A percentile compares a stretch with the other conserved stretches of the same genome.
Conservation (phyloP, 352 stramenopile genomes). For the Phytopythium montanum region DNA sequence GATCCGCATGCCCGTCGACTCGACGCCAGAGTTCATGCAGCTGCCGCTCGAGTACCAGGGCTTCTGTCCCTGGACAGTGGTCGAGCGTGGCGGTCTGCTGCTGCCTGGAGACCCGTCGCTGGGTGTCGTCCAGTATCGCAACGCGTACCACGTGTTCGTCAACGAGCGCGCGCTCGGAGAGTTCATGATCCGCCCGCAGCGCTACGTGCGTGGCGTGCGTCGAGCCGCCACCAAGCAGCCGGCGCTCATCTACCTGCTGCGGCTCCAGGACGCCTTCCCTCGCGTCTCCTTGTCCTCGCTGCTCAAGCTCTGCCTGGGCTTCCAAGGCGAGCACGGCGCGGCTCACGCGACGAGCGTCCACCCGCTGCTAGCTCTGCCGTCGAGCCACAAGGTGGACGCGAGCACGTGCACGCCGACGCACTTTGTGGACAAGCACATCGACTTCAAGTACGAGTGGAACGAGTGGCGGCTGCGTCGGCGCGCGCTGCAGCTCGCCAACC, state of each 20-base stretch:
- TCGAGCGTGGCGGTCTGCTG: slow-evolving; percentile 84
- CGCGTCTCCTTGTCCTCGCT: slow-evolving; percentile 68
- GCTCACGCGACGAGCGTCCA: slow-evolving; percentile 29
- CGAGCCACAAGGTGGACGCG: slow-evolving; percentile 77
- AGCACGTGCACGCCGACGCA: slow-evolving; percentile 89
- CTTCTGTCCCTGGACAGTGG: slow-evolving; percentile 92
- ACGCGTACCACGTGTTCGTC: slow-evolving; percentile 92
- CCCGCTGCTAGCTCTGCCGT: slow-evolving; percentile 43
- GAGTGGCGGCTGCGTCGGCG: slow-evolving; percentile 91
- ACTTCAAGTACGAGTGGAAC: slow-evolving; percentile 94
- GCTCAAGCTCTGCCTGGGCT: slow-evolving; percentile 54
- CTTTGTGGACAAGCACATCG: slow-evolving; percentile 91
- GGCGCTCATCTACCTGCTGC: slow-evolving; percentile 91
- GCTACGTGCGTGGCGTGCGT: slow-evolving; percentile 74
- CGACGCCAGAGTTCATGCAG: slow-evolving; percentile 93
- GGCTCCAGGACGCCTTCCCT: slow-evolving; percentile 85
- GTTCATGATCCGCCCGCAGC: slow-evolving; percentile 88
- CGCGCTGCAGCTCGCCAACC: slow-evolving; percentile 89
- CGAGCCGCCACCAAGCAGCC: slow-evolving; percentile 67
- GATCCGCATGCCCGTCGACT: slow-evolving; percentile 87
- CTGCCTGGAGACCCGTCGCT: slow-evolving; percentile 90
- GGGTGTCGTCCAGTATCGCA: slow-evolving; percentile 88
- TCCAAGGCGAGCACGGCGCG: slow-evolving; percentile 28
- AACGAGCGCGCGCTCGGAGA: slow-evolving; percentile 83
- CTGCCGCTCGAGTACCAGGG: slow-evolving; percentile 93